Evolutionary conservation across 2,329 filamentous ascomycete species (phyloP).

Genomic region (Aspergillus ruber): DNA sequence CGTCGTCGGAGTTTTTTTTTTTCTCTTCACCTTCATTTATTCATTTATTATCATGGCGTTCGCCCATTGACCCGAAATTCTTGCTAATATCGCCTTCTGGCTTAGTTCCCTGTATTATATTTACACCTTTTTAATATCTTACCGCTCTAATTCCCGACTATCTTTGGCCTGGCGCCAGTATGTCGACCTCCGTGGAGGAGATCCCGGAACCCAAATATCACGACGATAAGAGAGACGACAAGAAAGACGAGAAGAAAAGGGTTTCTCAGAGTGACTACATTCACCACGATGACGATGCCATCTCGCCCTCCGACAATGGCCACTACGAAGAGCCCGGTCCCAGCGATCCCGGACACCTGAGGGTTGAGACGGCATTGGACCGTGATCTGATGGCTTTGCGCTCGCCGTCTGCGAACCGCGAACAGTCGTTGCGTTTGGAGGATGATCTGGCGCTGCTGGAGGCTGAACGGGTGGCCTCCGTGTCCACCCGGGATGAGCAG

Average conservation of each 20-base stretch:
- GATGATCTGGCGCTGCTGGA: slow-evolving; percentile 62
- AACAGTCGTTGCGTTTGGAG: slow-evolving; percentile 55
- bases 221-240: slow-evolving; percentile 18
- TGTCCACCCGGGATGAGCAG: slow-evolving; percentile 24
- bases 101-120: background rate
- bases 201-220: slow-evolving; percentile 17
- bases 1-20: background rate
- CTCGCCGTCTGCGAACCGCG: slow-evolving; percentile 53
- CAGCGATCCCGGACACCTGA: slow-evolving; percentile 10
- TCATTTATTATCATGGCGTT: background rate
- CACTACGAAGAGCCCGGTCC: slow-evolving; percentile 17
- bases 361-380: slow-evolving; percentile 21
- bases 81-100: background rate
- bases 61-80: too few relatives aligned
- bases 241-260: background rate
- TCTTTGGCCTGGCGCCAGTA: slow-evolving; percentile 18
- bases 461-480: slow-evolving; percentile 56
- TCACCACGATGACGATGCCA: slow-evolving; percentile 14
- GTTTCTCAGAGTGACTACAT: background rate
- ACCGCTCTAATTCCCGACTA: too few relatives aligned
- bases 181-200: slow-evolving; percentile 32
- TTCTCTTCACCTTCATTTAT: background rate
- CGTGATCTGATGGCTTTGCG: slow-evolving; percentile 12
- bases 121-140: background rate
- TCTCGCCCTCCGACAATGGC: slow-evolving; percentile 25